Base-by-base conservation (phyloP, 768 basidiomycete genomes). In the Suillus bovinus region DNA sequence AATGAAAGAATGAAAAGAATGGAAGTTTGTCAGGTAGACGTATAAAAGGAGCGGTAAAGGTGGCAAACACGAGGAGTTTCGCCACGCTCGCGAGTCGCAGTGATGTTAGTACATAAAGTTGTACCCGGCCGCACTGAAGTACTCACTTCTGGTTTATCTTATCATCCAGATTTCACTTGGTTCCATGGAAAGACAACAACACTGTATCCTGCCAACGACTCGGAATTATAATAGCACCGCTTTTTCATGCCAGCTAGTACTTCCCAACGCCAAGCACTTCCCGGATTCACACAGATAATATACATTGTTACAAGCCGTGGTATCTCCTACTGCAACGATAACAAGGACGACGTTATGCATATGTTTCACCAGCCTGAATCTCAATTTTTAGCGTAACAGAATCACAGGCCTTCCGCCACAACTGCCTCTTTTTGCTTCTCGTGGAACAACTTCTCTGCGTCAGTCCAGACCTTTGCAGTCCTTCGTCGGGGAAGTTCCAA, bases 361-460 rank as follows among this genome's bases (percentile, higher is more conserved):
- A 36, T 34, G n/a, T 53, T 55, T 38, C 24, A 56, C 36, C 55
- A 29, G 54, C 24, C 54, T 27, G 38, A 55, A 52, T n/a, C 20
- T n/a, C 31, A 52, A 52, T 52, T 52, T 52, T 52, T 17, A 52
- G 31, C 10, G 9, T 27, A 36, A 34, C 53, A 3, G 24, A n/a
- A 24, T 55, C 36, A 55, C 36, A 56, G 27, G 38, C 38, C 17
- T 39, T 56, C 55, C 24, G 55, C 55, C 76, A 76, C 66, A 13
- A 71, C 76, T 1, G 86, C 88, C 68, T 85, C 86, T 2, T 74
- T 79, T 38, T 86, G 71, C 83, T 84, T 90, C 73, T 86, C 79
- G 73, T 81, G 81, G 83, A 88, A 99, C 47, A 98, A 77, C 70
- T 79, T 84, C 78, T 96, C 90, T 1, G 96, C 95, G 58, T 95